phyloP scores from a whole-genome alignment of 306 rosid species.

The Ziziphus jujuba region DNA sequence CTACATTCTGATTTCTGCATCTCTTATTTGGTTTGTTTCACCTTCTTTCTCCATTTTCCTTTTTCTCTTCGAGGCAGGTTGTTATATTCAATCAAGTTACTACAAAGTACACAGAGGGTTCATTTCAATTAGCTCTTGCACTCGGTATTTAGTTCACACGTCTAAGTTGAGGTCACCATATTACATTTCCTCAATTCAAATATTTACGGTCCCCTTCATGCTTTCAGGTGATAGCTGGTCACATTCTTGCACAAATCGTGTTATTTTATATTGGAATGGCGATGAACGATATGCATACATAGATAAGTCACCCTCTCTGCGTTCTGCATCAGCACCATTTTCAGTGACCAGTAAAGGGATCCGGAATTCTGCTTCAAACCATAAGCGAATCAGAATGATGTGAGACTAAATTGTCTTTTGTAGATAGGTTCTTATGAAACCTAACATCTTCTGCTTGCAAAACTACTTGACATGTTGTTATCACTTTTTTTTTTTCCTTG shows the following conservation, averaged over 20 bases:
- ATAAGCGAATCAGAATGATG: conserved; percentile 54
- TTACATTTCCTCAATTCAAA: background rate
- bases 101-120: conserved; percentile 72
- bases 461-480: too few relatives aligned
- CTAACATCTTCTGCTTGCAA: too few relatives aligned
- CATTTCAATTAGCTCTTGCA: conserved; percentile 88
- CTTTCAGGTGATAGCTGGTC: conserved; percentile 93
- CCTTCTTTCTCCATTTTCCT: background rate
- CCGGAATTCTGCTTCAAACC: conserved; percentile 56
- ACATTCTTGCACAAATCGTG: conserved; percentile 81
- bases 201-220: conserved; percentile 31
- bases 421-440: background rate
- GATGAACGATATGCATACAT: conserved; percentile 68
- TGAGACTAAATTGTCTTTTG: conserved; percentile 19
- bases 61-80: conserved; percentile 53
- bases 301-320: conserved; percentile 76
- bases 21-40: conserved; percentile 2
- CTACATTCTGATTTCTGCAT: background rate
- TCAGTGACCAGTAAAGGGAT: conserved; percentile 68
- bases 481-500: too few relatives aligned
- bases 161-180: conserved; percentile 17
- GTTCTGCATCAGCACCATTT: conserved; percentile 71
- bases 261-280: conserved; percentile 78
- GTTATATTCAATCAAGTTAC: conserved; percentile 92
- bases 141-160: conserved; percentile 48